Percentiles rank a stretch among this genome's conserved stretches.
phyloP scores from a whole-genome alignment of 768 basidiomycete species.

The Lentinula sp. region DNA sequence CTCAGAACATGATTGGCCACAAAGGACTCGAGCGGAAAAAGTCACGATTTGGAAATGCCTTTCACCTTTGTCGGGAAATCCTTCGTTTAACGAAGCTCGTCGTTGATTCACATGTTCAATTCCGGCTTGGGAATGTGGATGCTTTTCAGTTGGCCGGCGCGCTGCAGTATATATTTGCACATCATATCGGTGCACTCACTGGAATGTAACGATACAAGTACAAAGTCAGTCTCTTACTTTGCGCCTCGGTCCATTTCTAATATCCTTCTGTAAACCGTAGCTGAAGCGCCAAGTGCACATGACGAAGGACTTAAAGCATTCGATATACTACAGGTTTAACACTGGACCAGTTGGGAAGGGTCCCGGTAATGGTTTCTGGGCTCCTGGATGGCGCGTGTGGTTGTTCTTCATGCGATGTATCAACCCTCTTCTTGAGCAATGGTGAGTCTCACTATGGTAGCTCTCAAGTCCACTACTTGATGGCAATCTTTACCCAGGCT shows the following conservation, averaged over 20 bases:
- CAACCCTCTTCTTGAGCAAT: conserved; percentile 93
- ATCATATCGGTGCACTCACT: conserved; percentile 96
- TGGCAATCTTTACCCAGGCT: conserved; percentile 38
- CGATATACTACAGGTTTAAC: conserved; percentile 99
- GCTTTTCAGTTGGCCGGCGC: conserved; percentile 99
- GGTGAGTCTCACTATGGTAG: conserved; percentile 39
- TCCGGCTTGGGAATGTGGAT: conserved; percentile 96
- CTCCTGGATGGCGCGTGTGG: conserved; percentile 99
- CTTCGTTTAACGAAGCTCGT: conserved; percentile 96
- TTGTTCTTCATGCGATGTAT: conserved; percentile 99
- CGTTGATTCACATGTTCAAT: conserved; percentile 98
- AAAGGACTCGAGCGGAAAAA: conserved; percentile 89
- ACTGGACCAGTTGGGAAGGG: conserved; percentile 99
- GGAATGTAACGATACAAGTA: conserved; percentile 99
- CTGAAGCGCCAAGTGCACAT: conserved; percentile 99
- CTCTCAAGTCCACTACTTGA: not conserved
- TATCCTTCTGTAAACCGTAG: conserved; percentile 25
- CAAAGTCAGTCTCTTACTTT: conserved; percentile 49
- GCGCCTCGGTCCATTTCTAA: conserved; percentile 5
- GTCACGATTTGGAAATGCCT: conserved; percentile 99
- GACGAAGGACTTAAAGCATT: conserved; percentile 98
- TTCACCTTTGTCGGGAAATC: conserved; percentile 97
- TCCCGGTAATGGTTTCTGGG: conserved; percentile 99
- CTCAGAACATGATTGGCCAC: conserved; percentile 83
- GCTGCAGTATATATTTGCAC: conserved; percentile 94